phyloP scores from a whole-genome alignment of 2,329 filamentous ascomycete species.

The Botrytis cinerea region DNA sequence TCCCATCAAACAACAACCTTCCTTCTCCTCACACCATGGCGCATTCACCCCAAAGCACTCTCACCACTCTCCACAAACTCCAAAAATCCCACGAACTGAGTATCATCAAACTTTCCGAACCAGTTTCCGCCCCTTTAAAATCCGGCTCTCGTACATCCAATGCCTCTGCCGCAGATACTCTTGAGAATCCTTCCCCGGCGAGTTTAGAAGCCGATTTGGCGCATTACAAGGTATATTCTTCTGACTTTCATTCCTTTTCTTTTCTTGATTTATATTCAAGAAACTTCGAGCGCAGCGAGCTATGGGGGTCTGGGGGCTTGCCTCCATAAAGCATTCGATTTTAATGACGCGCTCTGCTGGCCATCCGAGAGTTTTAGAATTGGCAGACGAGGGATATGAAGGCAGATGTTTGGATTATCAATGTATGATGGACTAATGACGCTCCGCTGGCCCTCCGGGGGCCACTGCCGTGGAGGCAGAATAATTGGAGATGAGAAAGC shows the following conservation, averaged over 20 bases:
- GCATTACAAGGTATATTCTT: conserved; percentile 74
- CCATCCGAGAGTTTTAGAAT: not conserved
- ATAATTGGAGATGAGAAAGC: not conserved
- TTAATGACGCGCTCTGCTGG: not conserved
- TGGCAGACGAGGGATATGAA: not conserved
- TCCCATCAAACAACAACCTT: not conserved
- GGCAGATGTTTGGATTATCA: not conserved
- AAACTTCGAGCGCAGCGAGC: not conserved
- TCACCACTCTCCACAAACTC: conserved; percentile 55
- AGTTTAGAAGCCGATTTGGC: conserved; percentile 79
- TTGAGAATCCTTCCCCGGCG: conserved; percentile 70
- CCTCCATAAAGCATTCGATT: not conserved
- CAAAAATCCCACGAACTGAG: conserved; percentile 64
- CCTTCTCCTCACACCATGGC: conserved; percentile 28
- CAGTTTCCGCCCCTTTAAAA: conserved; percentile 59
- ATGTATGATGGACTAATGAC: not conserved
- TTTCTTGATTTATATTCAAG: not conserved
- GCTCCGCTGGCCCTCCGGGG: not conserved
- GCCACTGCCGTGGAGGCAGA: not conserved
- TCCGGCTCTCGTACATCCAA: conserved; percentile 65
- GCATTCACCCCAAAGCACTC: conserved; percentile 43
- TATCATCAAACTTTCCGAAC: conserved; percentile 76
- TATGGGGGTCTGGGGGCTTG: not conserved
- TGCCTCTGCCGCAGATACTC: conserved; percentile 60
- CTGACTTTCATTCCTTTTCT: not conserved